These are phyloP conservation scores for Adansonia grandidieri DNA, from an alignment of 441 rosid species.

Conservation along the genomic window DNA sequence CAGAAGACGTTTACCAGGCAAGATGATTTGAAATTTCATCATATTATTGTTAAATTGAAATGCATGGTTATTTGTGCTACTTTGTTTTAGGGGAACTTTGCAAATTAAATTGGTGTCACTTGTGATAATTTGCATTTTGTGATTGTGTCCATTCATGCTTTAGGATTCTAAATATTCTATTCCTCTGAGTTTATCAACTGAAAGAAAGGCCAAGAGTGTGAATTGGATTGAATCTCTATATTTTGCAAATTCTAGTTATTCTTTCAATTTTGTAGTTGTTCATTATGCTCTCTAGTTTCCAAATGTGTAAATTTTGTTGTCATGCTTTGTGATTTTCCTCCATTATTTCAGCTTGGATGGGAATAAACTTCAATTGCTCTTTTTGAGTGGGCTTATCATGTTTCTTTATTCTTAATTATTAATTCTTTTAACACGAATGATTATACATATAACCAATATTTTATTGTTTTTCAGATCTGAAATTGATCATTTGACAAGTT, in stretches of 20 bases:
- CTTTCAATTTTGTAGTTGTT: neutral
- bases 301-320: neutral
- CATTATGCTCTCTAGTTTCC: neutral
- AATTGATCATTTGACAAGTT: constrained; percentile 73
- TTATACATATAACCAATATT: neutral
- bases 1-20: constrained; percentile 72
- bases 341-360: constrained; percentile 14
- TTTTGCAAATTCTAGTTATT: constrained; percentile 10
- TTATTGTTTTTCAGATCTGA: constrained; percentile 52
- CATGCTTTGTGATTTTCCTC: constrained; percentile 13
- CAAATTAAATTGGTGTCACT: neutral
- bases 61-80: neutral
- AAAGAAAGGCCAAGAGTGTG: neutral
- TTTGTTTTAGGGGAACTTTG: neutral
- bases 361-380: neutral
- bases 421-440: neutral
- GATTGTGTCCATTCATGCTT: neutral
- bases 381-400: neutral
- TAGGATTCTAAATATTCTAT: neutral
- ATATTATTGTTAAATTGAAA: neutral
- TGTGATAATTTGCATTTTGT: constrained; percentile 3
- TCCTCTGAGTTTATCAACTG: neutral
- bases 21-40: constrained; percentile 29
- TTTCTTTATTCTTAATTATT: neutral
- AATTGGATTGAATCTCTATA: neutral